phyloP scores from a whole-genome alignment of 202 grass and related monocot species.

The Schoenoplectus triqueter region DNA sequence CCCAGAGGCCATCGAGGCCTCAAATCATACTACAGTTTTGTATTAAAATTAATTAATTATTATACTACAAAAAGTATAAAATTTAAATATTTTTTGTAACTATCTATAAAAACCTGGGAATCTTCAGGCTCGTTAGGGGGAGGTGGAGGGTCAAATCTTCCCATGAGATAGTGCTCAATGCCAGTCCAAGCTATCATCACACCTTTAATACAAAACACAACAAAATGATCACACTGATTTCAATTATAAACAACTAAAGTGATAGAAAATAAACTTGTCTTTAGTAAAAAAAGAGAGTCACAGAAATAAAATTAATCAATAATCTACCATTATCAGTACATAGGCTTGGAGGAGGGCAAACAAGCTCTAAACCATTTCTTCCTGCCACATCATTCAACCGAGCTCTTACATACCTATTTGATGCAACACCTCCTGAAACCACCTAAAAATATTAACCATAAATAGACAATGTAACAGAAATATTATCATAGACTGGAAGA shows the following conservation, averaged over 20 bases:
- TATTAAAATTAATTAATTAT: background rate
- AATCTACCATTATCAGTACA: conserved; percentile 94
- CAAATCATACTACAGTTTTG: conserved; percentile 62
- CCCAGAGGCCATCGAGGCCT: conserved; percentile 90
- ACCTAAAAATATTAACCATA: conserved; percentile 58
- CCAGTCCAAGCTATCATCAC: conserved; percentile 99
- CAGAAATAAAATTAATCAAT: conserved; percentile 26
- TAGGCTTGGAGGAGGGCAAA: conserved; percentile 82
- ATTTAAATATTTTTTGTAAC: background rate
- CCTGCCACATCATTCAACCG: conserved; percentile 62
- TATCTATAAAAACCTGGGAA: conserved; percentile 58
- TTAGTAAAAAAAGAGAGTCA: background rate
- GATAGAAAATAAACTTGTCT: background rate
- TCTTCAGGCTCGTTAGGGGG: conserved; percentile 72
- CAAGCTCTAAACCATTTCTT: conserved; percentile 65
- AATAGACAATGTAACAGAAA: background rate
- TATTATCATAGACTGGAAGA: conserved; percentile 24
- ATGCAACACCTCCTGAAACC: conserved; percentile 96
- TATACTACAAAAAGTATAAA: background rate
- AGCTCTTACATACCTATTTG: conserved; percentile 80
- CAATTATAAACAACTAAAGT: conserved; percentile 9
- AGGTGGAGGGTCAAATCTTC: conserved; percentile 92
- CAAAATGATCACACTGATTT: conserved; percentile 30
- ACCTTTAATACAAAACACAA: conserved; percentile 45
- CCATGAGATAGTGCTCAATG: conserved; percentile 80